These are phyloP conservation scores for Chaetomiaceae sp. DNA, from an alignment of 2,329 filamentous ascomycete species.

Conservation along the genomic window DNA sequence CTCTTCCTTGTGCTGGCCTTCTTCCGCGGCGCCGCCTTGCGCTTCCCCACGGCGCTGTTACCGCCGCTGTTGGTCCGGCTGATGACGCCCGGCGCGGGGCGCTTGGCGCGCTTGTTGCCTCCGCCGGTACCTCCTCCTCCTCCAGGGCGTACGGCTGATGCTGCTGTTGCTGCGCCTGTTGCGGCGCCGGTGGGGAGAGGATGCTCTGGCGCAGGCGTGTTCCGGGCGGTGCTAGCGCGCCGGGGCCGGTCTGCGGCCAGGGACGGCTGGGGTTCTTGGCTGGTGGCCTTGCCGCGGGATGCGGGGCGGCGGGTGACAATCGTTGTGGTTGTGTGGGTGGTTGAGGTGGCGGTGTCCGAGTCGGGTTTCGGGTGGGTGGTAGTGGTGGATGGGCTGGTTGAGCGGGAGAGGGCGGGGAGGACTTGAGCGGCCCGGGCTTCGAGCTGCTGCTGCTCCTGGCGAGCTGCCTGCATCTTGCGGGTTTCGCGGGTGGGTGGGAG, in stretches of 20 bases:
- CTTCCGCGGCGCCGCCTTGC: conserved; percentile 65
- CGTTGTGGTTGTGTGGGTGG: conserved; percentile 15
- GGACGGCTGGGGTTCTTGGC: conserved; percentile 46
- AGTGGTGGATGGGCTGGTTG: conserved; percentile 27
- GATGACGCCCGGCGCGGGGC: conserved; percentile 68
- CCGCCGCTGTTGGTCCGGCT: conserved; percentile 58
- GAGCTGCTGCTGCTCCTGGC: conserved; percentile 25
- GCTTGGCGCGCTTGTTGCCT: conserved; percentile 54
- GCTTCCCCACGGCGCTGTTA: conserved; percentile 65
- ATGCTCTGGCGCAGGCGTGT: conserved; percentile 51
- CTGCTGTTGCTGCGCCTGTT: conserved; percentile 12
- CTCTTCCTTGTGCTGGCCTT: conserved; percentile 41
- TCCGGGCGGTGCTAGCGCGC: conserved; percentile 53
- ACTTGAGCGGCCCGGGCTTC: conserved; percentile 11
- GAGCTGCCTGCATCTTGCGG: conserved; percentile 29
- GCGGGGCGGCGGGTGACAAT: conserved; percentile 42
- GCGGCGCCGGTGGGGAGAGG: conserved; percentile 3
- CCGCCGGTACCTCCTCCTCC: conserved; percentile 21
- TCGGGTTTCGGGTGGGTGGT: conserved; percentile 38
- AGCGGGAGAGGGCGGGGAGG: conserved; percentile 20
- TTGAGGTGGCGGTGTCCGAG: conserved; percentile 11
- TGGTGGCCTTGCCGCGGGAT: conserved; percentile 50
- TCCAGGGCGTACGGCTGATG: not conserved
- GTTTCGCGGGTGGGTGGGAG: conserved; percentile 34
- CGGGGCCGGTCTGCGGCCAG: conserved; percentile 51